phyloP scores from a whole-genome alignment of 2,329 filamentous ascomycete genomes.

The Coniochaeta sp. region DNA sequence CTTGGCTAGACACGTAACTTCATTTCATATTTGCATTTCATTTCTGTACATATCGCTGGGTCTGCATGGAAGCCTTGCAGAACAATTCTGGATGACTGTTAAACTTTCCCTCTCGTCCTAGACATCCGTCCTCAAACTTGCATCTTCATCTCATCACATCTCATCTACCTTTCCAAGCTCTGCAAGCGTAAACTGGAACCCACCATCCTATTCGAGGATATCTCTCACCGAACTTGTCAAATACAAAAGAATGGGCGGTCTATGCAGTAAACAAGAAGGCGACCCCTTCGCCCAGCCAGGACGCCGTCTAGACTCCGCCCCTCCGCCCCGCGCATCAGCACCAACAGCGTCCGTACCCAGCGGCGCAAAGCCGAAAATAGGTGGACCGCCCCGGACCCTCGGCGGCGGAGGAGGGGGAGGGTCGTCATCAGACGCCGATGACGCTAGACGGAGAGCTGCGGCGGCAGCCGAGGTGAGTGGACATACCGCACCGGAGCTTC shows the following conservation, averaged over 20 bases:
- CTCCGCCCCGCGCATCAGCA: constrained; percentile 33
- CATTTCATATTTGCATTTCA: not conserved
- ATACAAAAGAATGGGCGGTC: constrained; percentile 65
- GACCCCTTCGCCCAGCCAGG: constrained; percentile 67
- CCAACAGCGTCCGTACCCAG: constrained; percentile 43
- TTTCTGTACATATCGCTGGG: not conserved
- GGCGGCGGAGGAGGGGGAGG: constrained; percentile 37
- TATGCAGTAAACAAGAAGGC: constrained; percentile 67
- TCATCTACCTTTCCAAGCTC: not conserved
- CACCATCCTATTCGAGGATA: not conserved
- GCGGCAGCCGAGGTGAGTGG: constrained; percentile 72
- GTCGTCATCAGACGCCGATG: constrained; percentile 27
- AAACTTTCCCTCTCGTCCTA: not conserved
- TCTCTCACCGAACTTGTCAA: not conserved
- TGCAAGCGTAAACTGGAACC: not conserved
- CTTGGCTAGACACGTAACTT: not conserved
- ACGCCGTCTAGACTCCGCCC: constrained; percentile 58
- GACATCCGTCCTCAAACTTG: not conserved
- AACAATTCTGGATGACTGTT: not conserved
- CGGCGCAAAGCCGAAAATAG: constrained; percentile 34
- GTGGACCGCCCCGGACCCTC: constrained; percentile 54
- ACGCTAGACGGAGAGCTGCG: constrained; percentile 67
- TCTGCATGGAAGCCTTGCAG: not conserved
- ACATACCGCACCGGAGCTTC: not conserved
- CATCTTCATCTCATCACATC: not conserved